Conservation (phyloP, 2,329 filamentous ascomycete genomes). For the Nothopassalora personata region DNA sequence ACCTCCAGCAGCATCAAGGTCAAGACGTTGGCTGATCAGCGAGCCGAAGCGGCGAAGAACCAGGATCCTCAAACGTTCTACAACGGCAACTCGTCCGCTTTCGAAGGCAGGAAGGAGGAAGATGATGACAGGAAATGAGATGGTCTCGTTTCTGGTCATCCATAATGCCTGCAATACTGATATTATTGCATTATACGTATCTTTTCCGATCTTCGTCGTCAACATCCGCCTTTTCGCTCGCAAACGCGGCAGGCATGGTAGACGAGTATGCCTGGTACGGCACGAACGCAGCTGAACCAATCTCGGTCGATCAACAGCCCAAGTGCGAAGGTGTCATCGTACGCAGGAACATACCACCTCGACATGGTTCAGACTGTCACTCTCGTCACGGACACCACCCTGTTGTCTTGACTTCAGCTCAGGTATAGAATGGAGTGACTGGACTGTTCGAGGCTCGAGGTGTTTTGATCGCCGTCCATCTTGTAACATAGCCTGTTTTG, state of each 20-base stretch:
- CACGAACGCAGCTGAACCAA: slow-evolving; percentile 38
- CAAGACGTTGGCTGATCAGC: slow-evolving; percentile 44
- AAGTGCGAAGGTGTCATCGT: background rate
- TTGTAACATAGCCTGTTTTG: no score
- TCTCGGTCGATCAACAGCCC: background rate
- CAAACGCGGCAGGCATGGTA: background rate
- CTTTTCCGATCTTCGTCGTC: no score
- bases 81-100: slow-evolving; percentile 80
- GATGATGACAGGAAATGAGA: slow-evolving; percentile 42
- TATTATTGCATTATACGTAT: no score
- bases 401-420: background rate
- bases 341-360: background rate
- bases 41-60: slow-evolving; percentile 28
- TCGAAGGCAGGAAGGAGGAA: slow-evolving; percentile 48
- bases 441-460: no score
- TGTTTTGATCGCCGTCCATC: no score
- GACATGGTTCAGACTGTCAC: background rate
- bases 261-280: background rate
- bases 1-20: slow-evolving; percentile 35
- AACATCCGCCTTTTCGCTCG: no score
- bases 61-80: slow-evolving; percentile 60
- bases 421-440: background rate
- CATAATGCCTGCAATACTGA: no score
- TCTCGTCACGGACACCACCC: background rate
- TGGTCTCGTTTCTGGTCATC: background rate